Percentiles rank a stretch among this genome's conserved stretches.
Conservation (phyloP, 352 stramenopile species). For the Blastocystis sp. region DNA sequence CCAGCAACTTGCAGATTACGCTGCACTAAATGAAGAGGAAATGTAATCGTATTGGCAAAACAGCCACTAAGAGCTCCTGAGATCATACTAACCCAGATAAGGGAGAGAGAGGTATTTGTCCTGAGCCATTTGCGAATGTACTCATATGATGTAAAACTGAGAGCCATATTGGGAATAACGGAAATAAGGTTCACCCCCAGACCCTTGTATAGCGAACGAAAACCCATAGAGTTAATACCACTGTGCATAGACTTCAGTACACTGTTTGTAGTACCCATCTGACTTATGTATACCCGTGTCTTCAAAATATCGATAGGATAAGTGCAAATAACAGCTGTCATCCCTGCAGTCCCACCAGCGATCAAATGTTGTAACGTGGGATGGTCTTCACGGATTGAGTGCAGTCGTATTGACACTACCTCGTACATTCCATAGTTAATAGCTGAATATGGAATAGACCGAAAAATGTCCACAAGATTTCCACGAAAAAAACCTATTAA, state of each 20-base stretch:
- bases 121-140: constrained; percentile 45
- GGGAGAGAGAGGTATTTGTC: constrained; percentile 12
- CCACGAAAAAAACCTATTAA: constrained; percentile 54
- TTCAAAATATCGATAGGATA: constrained; percentile 60
- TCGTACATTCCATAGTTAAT: constrained; percentile 60
- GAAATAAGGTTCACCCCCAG: constrained; percentile 44
- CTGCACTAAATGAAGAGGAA: constrained; percentile 57
- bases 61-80: constrained; percentile 29
- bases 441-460: constrained; percentile 48
- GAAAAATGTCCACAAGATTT: constrained; percentile 54
- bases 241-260: constrained; percentile 9
- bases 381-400: background rate
- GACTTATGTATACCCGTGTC: constrained; percentile 55
- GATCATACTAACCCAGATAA: constrained; percentile 40
- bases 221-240: background rate
- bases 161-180: constrained; percentile 61
- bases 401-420: constrained; percentile 28
- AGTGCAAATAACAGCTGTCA: constrained; percentile 47
- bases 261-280: constrained; percentile 9
- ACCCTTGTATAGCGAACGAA: constrained; percentile 50
- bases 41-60: constrained; percentile 59
- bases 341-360: constrained; percentile 42
- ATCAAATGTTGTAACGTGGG: constrained; percentile 16
- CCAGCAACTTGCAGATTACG: constrained; percentile 48
- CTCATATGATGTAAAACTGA: constrained; percentile 61